phyloP scores from a whole-genome alignment of 2,329 filamentous ascomycete species.

The Hymenoscyphus fructigenus region DNA sequence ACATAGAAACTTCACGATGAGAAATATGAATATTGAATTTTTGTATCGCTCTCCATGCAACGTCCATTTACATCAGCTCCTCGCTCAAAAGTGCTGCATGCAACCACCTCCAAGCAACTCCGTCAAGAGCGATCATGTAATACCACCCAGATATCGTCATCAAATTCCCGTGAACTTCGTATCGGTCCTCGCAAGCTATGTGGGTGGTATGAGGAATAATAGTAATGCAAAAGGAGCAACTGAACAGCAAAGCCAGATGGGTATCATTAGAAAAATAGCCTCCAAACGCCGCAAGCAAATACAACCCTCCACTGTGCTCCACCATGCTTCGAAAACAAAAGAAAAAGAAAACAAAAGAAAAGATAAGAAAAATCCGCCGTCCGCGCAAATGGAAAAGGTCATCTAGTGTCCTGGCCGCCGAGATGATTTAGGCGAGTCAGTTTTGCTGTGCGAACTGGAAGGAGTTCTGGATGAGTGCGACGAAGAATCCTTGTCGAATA shows the following conservation, averaged over 20 bases:
- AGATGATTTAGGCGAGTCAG: not conserved
- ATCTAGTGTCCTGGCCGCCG: not conserved
- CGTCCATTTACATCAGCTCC: too few species aligned
- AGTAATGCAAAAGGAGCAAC: not conserved
- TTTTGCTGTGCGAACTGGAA: not conserved
- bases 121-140: not conserved
- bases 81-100: too few species aligned
- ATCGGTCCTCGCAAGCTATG: not conserved
- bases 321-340: not conserved
- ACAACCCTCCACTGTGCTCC: not conserved
- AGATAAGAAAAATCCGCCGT: not conserved
- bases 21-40: too few species aligned
- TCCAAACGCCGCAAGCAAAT: not conserved
- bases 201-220: not conserved
- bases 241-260: not conserved
- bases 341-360: not conserved
- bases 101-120: not conserved
- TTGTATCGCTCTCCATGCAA: too few species aligned
- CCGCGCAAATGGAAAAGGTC: not conserved
- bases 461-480: not conserved
- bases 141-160: not conserved
- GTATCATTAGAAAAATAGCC: conserved; percentile 2
- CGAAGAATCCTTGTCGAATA: not conserved
- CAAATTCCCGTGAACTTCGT: not conserved
- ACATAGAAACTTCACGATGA: too few species aligned